phyloP scores from a whole-genome alignment of 768 basidiomycete genomes.

The Lyophyllum atratum region DNA sequence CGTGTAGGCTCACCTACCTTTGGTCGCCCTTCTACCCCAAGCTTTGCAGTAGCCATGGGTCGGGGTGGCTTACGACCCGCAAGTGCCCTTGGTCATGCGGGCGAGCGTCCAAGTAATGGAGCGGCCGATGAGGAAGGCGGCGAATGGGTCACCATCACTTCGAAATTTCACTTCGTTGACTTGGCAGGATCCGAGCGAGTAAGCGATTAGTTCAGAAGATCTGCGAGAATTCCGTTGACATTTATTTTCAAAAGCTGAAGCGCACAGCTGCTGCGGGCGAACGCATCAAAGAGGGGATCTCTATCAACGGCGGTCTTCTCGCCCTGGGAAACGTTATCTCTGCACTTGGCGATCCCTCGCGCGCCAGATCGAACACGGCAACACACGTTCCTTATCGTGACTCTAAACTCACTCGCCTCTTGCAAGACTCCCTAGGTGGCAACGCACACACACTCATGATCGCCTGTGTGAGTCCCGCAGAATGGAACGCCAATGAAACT shows the following conservation, averaged over 20 bases:
- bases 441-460: conserved; percentile 99
- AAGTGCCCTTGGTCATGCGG: conserved; percentile 76
- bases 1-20: conserved; percentile 79
- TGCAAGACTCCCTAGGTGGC: conserved; percentile 96
- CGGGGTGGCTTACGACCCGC: conserved; percentile 72
- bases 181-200: conserved; percentile 95
- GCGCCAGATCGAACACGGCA: conserved; percentile 79
- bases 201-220: conserved; percentile 29
- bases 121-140: conserved; percentile 62
- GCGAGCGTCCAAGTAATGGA: conserved; percentile 42
- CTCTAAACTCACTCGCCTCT: conserved; percentile 93
- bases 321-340: conserved; percentile 99
- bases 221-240: conserved; percentile 19
- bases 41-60: conserved; percentile 74
- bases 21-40: conserved; percentile 78
- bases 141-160: conserved; percentile 88
- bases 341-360: conserved; percentile 90
- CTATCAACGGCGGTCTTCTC: conserved; percentile 94
- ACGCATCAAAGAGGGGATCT: conserved; percentile 98
- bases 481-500: conserved; percentile 94
- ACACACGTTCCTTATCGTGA: conserved; percentile 97
- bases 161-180: conserved; percentile 99
- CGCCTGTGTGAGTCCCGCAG: conserved; percentile 94
- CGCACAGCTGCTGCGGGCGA: conserved; percentile 95
- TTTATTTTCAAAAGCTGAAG: conserved; percentile 63